A percentile compares a stretch with the other conserved stretches of the same genome.
Conservation (phyloP, 2,329 filamentous ascomycete species). For the Colletotrichum limetticola region DNA sequence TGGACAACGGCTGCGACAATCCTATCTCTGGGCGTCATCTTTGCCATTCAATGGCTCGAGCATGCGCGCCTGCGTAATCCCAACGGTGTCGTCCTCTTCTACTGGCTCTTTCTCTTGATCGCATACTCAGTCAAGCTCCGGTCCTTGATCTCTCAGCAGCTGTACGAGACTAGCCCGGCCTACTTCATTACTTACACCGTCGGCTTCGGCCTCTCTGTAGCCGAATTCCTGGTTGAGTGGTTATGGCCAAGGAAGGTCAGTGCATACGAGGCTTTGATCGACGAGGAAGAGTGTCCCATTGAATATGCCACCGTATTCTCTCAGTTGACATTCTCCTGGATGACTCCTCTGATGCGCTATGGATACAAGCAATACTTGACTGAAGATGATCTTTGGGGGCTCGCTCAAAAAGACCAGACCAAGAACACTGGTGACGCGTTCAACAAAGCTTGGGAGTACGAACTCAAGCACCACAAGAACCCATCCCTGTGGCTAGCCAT, state of each 20-base stretch:
- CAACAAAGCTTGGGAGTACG: constrained; percentile 78
- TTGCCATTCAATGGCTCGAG: constrained; percentile 85
- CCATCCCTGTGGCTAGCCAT: constrained; percentile 91
- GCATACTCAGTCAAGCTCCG: constrained; percentile 84
- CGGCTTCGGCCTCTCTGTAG: constrained; percentile 74
- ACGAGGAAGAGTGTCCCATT: constrained; percentile 74
- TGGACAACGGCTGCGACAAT: constrained; percentile 82
- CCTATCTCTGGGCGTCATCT: constrained; percentile 78
- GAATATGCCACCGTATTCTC: constrained; percentile 97
- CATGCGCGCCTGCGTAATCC: constrained; percentile 85
- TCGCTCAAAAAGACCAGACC: constrained; percentile 84
- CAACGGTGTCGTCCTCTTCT: constrained; percentile 89
- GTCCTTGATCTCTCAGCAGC: constrained; percentile 82
- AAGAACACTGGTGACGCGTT: constrained; percentile 77
- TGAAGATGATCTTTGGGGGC: constrained; percentile 94
- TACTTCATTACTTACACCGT: constrained; percentile 84
- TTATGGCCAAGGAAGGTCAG: constrained; percentile 83
- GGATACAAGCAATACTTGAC: constrained; percentile 93
- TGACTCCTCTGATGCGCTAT: constrained; percentile 97
- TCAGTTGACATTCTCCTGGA: constrained; percentile 94
- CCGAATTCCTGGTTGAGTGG: constrained; percentile 86
- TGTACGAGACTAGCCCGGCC: constrained; percentile 72
- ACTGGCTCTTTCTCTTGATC: constrained; percentile 89
- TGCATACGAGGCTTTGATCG: constrained; percentile 65
- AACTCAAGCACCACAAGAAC: constrained; percentile 74